Base-by-base conservation (phyloP, 805 yeast genomes). In the Monosporozyma aquatica region DNA sequence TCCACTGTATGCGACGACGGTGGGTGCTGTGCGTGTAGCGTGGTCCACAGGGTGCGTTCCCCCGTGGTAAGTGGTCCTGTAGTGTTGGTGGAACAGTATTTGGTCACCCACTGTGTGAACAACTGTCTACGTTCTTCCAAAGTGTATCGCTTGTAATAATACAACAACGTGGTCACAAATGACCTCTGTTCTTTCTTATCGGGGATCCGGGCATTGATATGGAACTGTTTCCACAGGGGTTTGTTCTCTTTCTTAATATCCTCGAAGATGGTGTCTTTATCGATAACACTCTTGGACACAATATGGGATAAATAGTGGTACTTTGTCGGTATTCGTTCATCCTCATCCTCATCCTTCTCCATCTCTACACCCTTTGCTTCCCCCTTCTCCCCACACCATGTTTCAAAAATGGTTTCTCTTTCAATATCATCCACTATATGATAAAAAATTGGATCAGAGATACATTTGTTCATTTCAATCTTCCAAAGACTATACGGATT, bases 401-500 rank as follows among this genome's bases (percentile, higher is more conserved):
- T 52, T 34, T 72, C 70, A 51, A 70, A 78, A 1, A 68, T 49
- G 1, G 53, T 61, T 39, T 59, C 62, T 27, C 79, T 57, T 7
- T 52, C 51, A 15, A 54, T 47, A 32, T 67, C 64, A 21, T 62
- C 52, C 6, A 60, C 59, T 15, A 74, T 44, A 1, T 45, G 42
- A 20, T 61, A 55, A 50, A 65, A 76, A 10, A 66, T 47, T 4
- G 70, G 67, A 45, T 76, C 76, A n/a, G 60, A 46, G 1, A 65
- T 58, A 0, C 77, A 47, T 39, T 62, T 64, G 10, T 54, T 49
- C 9, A 69, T 57, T 52, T 74, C 78, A 1, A 56, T 46, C 5
- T 68, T 69, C 81, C 80, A 78, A 0, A 70, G 50, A 2, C 70
- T 61, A 43, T 54, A 71, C 0, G 78, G 75, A 48, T 75, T 67